phyloP scores from a whole-genome alignment of 208 protist species.

The Trypanosoma melophagium region DNA sequence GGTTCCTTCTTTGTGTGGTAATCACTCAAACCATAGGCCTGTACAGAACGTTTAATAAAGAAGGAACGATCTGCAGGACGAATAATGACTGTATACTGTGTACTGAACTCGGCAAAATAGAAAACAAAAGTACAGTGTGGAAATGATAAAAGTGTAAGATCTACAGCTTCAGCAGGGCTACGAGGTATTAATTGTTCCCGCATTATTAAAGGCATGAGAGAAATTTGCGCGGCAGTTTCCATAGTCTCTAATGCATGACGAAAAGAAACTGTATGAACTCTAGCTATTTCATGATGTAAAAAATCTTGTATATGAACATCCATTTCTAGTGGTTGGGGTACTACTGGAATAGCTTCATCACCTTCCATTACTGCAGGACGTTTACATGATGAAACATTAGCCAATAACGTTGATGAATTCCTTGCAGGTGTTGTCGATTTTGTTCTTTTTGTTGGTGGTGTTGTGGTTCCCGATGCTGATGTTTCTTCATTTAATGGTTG shows the following conservation, averaged over 20 bases:
- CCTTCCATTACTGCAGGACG: slow-evolving; percentile 55
- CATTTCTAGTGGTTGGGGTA: not conserved
- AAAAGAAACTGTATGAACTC: slow-evolving; percentile 60
- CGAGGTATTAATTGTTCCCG: slow-evolving; percentile 49
- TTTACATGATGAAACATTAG: slow-evolving; percentile 74
- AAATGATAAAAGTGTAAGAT: slow-evolving; percentile 72
- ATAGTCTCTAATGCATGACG: slow-evolving; percentile 68
- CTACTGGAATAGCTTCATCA: slow-evolving; percentile 10
- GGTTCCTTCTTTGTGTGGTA: slow-evolving; percentile 47
- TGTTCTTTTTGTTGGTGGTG: not conserved
- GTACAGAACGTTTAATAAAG: slow-evolving; percentile 65
- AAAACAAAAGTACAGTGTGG: slow-evolving; percentile 84
- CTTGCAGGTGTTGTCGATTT: not conserved
- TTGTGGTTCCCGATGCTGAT: not conserved
- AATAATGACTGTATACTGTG: slow-evolving; percentile 70
- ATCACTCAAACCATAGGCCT: slow-evolving; percentile 56
- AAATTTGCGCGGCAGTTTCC: slow-evolving; percentile 59
- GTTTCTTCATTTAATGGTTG: no score
- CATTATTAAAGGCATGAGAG: slow-evolving; percentile 36
- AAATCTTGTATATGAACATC: not conserved
- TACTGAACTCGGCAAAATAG: slow-evolving; percentile 87
- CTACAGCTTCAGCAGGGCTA: slow-evolving; percentile 73
- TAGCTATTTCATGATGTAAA: slow-evolving; percentile 19
- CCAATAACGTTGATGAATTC: slow-evolving; percentile 25
- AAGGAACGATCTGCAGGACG: slow-evolving; percentile 50